Evolutionary conservation across 2,329 filamentous ascomycete species (phyloP).

Genomic region (Verticillium nubilum): DNA sequence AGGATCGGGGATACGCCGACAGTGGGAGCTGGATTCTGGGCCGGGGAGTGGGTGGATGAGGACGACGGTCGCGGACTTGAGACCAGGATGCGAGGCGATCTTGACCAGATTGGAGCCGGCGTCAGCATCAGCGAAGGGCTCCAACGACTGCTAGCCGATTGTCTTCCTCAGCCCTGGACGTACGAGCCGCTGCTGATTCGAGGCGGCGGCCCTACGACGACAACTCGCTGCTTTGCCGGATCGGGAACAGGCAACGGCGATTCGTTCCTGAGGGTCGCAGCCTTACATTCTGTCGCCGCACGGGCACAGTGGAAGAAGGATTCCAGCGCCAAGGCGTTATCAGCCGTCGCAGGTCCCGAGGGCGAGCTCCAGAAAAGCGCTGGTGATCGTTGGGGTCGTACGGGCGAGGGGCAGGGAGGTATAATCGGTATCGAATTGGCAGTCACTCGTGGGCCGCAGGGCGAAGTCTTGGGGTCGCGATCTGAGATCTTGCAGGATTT

Average conservation of each 20-base stretch:
- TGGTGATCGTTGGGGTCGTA: slow-evolving; percentile 64
- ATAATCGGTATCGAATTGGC: slow-evolving; percentile 74
- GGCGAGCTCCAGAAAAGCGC: slow-evolving; percentile 74
- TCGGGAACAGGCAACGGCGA: slow-evolving; percentile 87
- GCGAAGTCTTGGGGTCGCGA: slow-evolving; percentile 31
- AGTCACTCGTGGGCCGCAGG: slow-evolving; percentile 37
- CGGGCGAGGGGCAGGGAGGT: slow-evolving; percentile 76
- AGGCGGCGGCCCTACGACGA: slow-evolving; percentile 11
- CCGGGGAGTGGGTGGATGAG: slow-evolving; percentile 69
- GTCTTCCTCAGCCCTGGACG: slow-evolving; percentile 45
- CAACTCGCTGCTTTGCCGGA: slow-evolving; percentile 47
- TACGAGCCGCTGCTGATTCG: slow-evolving; percentile 25
- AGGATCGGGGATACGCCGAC: slow-evolving; percentile 83
- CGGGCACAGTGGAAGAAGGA: slow-evolving; percentile 59
- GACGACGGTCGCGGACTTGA: slow-evolving; percentile 23
- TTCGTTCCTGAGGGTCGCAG: slow-evolving; percentile 70
- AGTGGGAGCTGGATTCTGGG: slow-evolving; percentile 83
- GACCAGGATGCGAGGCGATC: not conserved
- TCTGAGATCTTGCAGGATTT: slow-evolving; percentile 66
- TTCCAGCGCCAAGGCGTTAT: slow-evolving; percentile 53
- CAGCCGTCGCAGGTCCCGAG: slow-evolving; percentile 60
- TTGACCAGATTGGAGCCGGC: not conserved
- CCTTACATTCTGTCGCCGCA: slow-evolving; percentile 66
- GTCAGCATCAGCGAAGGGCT: slow-evolving; percentile 38
- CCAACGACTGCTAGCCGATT: slow-evolving; percentile 49